Evolutionary conservation across 2,329 filamentous ascomycete species (phyloP), one percentile per base, ranked within the genome.

Genomic region (Arthrinium phaeospermum): DNA sequence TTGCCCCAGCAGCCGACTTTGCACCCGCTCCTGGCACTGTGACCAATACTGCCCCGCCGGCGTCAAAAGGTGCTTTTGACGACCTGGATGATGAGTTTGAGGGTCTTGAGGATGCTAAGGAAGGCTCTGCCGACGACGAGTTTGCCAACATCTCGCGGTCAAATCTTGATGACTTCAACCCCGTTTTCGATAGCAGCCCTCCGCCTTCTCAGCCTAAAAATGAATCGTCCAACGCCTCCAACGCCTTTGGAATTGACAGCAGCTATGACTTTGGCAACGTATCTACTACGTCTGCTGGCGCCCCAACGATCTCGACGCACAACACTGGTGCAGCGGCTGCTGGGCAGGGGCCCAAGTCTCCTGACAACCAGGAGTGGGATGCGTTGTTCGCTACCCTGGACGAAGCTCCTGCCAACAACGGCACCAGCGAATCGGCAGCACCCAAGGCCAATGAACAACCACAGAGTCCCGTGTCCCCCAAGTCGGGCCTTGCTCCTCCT

Each of bases 301-400:
- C 76, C 78, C 81, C 71, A 30, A 74, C 73, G 67, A 72, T 75
- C 71, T 76, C 77, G 46, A 74, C 79, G 53, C 75, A 80, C 34
- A 75, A 81, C n/a, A 71, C 81, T 57, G 75, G 83, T 71, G 80
- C 85, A 71, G 79, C 81, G 37, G 37, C 68, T n/a, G 41, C 46
- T 67, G 80, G 83, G 72, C 79, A 83, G 73, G 79, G 81, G 34
- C 80, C 82, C 68, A 82, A 85, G 73, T 80, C 82, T 41, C 77
- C 84, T 0, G 88, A 89, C 19, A 84, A 85, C 46, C 93, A 97
- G 77, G 96, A 98, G 81, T 98, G 96, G 96, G 96, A 98, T 79
- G 93, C 94, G 51, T 94, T 98, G 71, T 98, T 98, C 83, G 93
- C 94, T 1, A 92, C 92, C 37, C 85, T 97, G 10, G 93, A 96